These are phyloP conservation scores for Lecanicillium sp. DNA, from an alignment of 2,329 filamentous ascomycete species.

Conservation along the genomic window DNA sequence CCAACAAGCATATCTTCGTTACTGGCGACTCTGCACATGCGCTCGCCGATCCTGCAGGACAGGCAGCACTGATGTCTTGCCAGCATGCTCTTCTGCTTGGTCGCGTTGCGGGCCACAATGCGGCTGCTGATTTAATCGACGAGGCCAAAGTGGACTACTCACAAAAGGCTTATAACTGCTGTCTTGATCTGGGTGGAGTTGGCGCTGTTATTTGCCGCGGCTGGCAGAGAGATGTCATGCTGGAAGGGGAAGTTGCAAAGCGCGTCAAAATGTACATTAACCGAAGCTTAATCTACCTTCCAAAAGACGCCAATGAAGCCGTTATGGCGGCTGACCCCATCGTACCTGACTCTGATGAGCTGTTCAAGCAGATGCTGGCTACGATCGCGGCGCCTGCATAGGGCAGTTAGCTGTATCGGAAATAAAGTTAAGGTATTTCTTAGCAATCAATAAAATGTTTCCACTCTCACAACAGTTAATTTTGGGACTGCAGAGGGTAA, in stretches of 20 bases:
- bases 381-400: neutral
- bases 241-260: constrained; percentile 26
- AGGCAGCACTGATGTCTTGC: constrained; percentile 32
- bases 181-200: constrained; percentile 31
- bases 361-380: constrained; percentile 7
- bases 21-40: constrained; percentile 30
- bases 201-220: constrained; percentile 25
- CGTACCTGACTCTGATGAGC: constrained; percentile 7
- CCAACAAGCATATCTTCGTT: constrained; percentile 22
- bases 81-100: constrained; percentile 33
- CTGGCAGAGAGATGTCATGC: constrained; percentile 25
- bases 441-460: no score
- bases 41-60: constrained; percentile 19
- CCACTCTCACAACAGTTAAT: no score
- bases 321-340: constrained; percentile 21
- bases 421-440: no score
- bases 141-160: constrained; percentile 21
- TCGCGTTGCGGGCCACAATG: constrained; percentile 28
- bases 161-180: constrained; percentile 27
- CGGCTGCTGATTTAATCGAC: constrained; percentile 28
- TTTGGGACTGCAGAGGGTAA: no score
- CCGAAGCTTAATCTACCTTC: constrained; percentile 28
- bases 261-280: constrained; percentile 30
- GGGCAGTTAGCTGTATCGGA: no score
- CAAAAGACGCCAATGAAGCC: constrained; percentile 20